phyloP scores from a whole-genome alignment of 371 early-diverging fungal species.

The Mucor plumbeus region DNA sequence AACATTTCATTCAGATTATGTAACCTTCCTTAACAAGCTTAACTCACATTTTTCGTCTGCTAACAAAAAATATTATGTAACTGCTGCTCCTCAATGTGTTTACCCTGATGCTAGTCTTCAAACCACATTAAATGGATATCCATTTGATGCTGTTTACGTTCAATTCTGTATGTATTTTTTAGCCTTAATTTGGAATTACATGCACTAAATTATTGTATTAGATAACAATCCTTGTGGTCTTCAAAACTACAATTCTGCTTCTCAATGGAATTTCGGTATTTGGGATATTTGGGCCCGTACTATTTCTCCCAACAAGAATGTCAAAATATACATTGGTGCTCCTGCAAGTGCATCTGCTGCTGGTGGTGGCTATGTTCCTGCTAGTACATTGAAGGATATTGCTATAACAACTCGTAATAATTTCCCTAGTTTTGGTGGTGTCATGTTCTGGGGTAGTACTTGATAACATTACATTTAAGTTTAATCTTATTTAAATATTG shows the following conservation, averaged over 20 bases:
- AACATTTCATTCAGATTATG: conserved; percentile 52
- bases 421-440: conserved; percentile 64
- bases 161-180: conserved; percentile 62
- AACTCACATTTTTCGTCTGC: conserved; percentile 41
- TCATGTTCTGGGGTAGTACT: conserved; percentile 66
- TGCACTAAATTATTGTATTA: background rate
- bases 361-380: conserved; percentile 59
- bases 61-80: conserved; percentile 64
- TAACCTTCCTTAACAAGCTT: conserved; percentile 54
- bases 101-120: conserved; percentile 71
- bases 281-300: conserved; percentile 74
- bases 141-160: conserved; percentile 74
- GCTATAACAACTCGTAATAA: conserved; percentile 29
- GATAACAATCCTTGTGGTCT: conserved; percentile 78
- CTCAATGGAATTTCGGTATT: conserved; percentile 54
- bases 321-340: conserved; percentile 66
- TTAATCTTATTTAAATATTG: background rate
- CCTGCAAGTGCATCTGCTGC: conserved; percentile 64
- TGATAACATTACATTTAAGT: background rate
- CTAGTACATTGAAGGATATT: conserved; percentile 33
- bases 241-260: conserved; percentile 51
- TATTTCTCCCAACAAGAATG: conserved; percentile 59
- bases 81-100: conserved; percentile 79
- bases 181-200: no score
- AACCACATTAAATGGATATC: conserved; percentile 51